A percentile compares a stretch with the other conserved stretches of the same genome.
Evolutionary conservation across 176 grass and related monocot species (phyloP).

Genomic region (Secale cereale): DNA sequence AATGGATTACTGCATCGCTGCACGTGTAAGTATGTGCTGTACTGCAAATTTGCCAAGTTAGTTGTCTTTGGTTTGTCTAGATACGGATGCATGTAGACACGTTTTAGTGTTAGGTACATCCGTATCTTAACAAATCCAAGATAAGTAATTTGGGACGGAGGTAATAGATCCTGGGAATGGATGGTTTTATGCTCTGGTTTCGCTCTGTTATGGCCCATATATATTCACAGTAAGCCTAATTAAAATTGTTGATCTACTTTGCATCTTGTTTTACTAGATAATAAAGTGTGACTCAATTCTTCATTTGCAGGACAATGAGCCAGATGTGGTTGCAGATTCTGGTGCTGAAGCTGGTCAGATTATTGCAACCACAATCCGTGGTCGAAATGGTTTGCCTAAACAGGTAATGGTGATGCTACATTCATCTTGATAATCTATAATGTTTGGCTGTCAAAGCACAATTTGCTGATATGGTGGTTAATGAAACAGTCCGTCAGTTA

Average conservation of each 20-base stretch:
- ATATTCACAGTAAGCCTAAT: not conserved
- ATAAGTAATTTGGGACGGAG: no score
- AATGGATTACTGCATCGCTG: not conserved
- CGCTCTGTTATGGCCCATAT: not conserved
- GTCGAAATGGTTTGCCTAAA: constrained; percentile 74
- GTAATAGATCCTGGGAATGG: not conserved
- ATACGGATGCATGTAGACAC: no score
- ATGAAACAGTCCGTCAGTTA: constrained; percentile 73
- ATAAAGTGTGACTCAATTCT: constrained; percentile 20
- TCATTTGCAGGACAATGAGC: constrained; percentile 60
- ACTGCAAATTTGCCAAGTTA: no score
- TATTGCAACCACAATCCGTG: constrained; percentile 60
- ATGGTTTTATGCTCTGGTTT: constrained; percentile 8
- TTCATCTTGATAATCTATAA: not conserved
- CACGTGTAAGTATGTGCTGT: not conserved
- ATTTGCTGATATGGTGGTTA: constrained; percentile 17
- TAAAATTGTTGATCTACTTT: not conserved
- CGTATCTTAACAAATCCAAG: no score
- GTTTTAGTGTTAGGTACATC: no score
- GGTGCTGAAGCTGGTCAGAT: constrained; percentile 58
- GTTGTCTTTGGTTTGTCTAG: no score
- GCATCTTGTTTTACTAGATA: not conserved
- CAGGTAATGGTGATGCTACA: constrained; percentile 44
- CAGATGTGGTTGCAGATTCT: constrained; percentile 48
- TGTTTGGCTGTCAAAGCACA: not conserved